Base-by-base conservation (phyloP, 2,329 filamentous ascomycete species). In the Pezicula radicicola region DNA sequence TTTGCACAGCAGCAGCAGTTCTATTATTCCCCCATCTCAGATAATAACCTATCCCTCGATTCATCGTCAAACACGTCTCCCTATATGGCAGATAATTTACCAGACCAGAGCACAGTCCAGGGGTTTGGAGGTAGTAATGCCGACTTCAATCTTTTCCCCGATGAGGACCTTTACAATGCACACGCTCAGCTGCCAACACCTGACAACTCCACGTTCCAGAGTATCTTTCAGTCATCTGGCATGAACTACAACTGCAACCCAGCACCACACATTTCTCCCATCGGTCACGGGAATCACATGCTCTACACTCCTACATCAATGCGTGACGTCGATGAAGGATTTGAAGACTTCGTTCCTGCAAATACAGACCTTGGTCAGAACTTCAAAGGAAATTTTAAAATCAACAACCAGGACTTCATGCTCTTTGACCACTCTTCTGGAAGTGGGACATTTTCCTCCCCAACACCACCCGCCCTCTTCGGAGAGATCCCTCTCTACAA, bases 201-300 rank as follows among this genome's bases (percentile, higher is more conserved):
- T 6, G 59, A 59, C 2, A 59, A 61, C 41, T 70, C 75, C 13
- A 60, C 75, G 39, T 72, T 68, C 61, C 71, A 70, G 30, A 52
- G 48, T 13, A 44, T 52, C 51, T 65, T 60, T 57, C 59, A 59
- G 53, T 58, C 58, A 63, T 52, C 60, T 61, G 30, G 67, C 71
- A 30, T 58, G 44, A 52, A 56, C n/a, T 60, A 58, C 41, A 52
- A 44, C 25, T 43, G 56, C n/a, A 57, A 64, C 36, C 60, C 70
- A 6, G 65, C 68, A 35, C 70, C 76, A 25, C 85, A 89, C 55
- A 79, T 90, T 55, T 91, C 87, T 3, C 86, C 87, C 8, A 76
- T 77, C 49, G 87, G 84, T 5, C 86, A 89, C 61, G 78, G 80
- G 35, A 84, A 87, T 54, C 73, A 83, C 1, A 88, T 89, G 72